Percentiles rank a stretch among this genome's conserved stretches.
These are phyloP conservation scores for Fusarium sp. DNA, from an alignment of 2,329 filamentous ascomycete genomes.

Conservation along the genomic window DNA sequence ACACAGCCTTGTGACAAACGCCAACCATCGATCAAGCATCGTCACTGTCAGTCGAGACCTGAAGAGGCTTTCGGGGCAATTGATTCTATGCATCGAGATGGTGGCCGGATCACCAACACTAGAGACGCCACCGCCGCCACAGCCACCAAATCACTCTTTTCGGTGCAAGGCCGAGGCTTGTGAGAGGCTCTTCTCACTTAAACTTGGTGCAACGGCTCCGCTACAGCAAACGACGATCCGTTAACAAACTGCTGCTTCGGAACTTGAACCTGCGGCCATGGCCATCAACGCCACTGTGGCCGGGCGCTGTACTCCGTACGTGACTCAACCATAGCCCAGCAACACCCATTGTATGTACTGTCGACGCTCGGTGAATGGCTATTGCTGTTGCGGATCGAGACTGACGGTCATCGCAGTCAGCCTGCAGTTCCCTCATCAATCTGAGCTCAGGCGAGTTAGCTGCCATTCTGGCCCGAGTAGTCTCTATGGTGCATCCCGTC, in stretches of 20 bases:
- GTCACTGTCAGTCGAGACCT: background rate
- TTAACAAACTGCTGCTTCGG: background rate
- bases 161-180: slow-evolving; percentile 20
- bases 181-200: slow-evolving; percentile 1
- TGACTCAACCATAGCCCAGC: background rate
- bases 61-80: background rate
- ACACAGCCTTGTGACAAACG: slow-evolving; percentile 32
- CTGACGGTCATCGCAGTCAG: background rate
- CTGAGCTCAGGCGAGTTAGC: background rate
- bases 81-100: background rate
- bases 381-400: background rate
- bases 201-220: background rate
- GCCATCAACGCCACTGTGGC: background rate
- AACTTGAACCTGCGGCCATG: background rate
- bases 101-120: slow-evolving; percentile 1
- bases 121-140: slow-evolving; percentile 7
- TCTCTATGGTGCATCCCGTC: background rate
- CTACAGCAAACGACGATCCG: background rate
- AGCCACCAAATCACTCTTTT: background rate
- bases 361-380: background rate
- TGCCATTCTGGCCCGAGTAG: background rate
- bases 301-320: background rate
- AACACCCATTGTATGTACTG: background rate
- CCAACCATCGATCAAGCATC: slow-evolving; percentile 19
- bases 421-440: slow-evolving; percentile 2